Percentiles rank a stretch among this genome's conserved stretches.
Conservation (phyloP, 768 basidiomycete genomes). For the Tubosaeta sp. region DNA sequence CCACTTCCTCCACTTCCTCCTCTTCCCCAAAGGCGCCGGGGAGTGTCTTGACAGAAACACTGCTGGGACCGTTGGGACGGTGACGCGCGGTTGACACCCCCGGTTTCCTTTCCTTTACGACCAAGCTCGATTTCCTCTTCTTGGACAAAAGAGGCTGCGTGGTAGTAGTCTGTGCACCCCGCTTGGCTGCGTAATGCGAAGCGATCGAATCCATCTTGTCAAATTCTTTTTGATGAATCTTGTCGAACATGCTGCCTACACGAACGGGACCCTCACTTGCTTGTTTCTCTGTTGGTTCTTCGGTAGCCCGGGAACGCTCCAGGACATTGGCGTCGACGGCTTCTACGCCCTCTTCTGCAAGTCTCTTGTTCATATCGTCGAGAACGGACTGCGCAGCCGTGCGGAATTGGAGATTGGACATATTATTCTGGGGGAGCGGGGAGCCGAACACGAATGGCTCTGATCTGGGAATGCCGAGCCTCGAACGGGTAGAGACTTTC, state of each 20-base stretch:
- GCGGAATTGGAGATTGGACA: slow-evolving; percentile 64
- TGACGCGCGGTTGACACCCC: slow-evolving; percentile 12
- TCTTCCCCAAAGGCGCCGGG: slow-evolving; percentile 60
- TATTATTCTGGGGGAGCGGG: slow-evolving; percentile 57
- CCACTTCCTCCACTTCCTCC: slow-evolving; percentile 39
- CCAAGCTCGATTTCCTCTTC: slow-evolving; percentile 51
- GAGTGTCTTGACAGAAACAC: slow-evolving; percentile 31
- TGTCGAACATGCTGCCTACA: slow-evolving; percentile 45
- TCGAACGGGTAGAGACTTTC: slow-evolving; percentile 18
- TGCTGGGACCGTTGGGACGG: slow-evolving; percentile 24
- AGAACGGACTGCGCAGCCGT: slow-evolving; percentile 65
- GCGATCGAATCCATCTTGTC: slow-evolving; percentile 76
- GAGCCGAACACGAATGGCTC: slow-evolving; percentile 77
- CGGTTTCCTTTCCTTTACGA: slow-evolving; percentile 31
- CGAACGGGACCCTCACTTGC: slow-evolving; percentile 23
- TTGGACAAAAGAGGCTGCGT: slow-evolving; percentile 24
- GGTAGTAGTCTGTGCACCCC: slow-evolving; percentile 22
- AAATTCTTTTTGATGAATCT: slow-evolving; percentile 61
- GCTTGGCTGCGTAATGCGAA: slow-evolving; percentile 45
- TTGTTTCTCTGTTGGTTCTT: slow-evolving; percentile 2
- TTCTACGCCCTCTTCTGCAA: slow-evolving; percentile 54
- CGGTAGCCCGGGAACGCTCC: slow-evolving; percentile 20
- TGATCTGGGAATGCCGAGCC: slow-evolving; percentile 18
- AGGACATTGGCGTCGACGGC: slow-evolving; percentile 45
- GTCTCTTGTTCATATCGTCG: slow-evolving; percentile 77